phyloP scores from a whole-genome alignment of 768 basidiomycete genomes.

The Cystofilobasidium bisporidii region DNA sequence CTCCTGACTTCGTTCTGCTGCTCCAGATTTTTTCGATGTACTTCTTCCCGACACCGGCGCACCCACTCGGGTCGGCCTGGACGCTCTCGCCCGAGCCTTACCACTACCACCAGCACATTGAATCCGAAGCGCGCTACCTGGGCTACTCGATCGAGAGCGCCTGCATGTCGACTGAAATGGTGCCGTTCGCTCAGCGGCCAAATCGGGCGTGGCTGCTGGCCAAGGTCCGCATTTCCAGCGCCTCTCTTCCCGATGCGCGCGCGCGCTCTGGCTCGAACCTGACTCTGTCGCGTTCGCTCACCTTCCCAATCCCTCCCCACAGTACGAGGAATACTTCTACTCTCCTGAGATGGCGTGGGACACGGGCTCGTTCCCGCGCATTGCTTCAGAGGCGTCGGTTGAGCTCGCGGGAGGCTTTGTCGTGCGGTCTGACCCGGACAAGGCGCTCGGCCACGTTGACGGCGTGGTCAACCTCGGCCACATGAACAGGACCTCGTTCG shows the following conservation, averaged over 20 bases:
- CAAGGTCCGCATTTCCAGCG: slow-evolving; percentile 7
- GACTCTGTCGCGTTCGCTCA: not conserved
- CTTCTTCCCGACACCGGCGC: slow-evolving; percentile 24
- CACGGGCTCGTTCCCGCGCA: slow-evolving; percentile 8
- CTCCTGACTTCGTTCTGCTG: too few species aligned
- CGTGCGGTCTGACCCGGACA: not conserved
- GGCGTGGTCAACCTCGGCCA: slow-evolving; percentile 21
- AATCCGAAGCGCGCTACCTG: slow-evolving; percentile 22
- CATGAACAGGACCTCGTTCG: slow-evolving; percentile 10
- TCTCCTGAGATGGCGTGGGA: slow-evolving; percentile 10
- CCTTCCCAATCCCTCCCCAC: not conserved
- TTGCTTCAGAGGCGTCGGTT: not conserved
- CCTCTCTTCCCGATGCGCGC: not conserved
- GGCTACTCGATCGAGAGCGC: slow-evolving; percentile 26
- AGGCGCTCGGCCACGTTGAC: not conserved
- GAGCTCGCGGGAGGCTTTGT: slow-evolving; percentile 24
- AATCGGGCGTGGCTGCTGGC: slow-evolving; percentile 23
- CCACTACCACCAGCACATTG: slow-evolving; percentile 11
- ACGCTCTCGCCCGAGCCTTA: slow-evolving; percentile 27
- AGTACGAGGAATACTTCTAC: slow-evolving; percentile 25
- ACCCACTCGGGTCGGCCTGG: slow-evolving; percentile 26
- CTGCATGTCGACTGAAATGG: not conserved
- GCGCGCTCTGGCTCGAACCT: too few species aligned
- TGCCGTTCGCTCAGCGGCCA: slow-evolving; percentile 12
- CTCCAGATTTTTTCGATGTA: slow-evolving; percentile 25